Percentiles rank a stretch among this genome's conserved stretches.
These are phyloP conservation scores for Singerocomus rubriflavus DNA, from an alignment of 1,284 basidiomycete genomes.

Conservation along the genomic window DNA sequence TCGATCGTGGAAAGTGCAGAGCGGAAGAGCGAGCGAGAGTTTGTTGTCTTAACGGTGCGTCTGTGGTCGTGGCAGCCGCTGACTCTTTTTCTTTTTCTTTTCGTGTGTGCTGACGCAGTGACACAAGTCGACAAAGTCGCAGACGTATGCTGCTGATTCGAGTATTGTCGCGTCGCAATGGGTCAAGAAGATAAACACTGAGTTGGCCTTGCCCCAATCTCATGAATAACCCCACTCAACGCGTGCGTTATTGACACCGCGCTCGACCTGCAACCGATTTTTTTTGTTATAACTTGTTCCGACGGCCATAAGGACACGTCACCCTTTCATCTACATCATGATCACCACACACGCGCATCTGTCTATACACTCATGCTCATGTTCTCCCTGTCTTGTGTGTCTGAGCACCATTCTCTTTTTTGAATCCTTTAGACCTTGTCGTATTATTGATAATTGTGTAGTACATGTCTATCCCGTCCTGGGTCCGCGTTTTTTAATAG, in stretches of 20 bases:
- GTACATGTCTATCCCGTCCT: neutral
- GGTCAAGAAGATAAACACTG: constrained; percentile 47
- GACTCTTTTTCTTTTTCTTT: no score
- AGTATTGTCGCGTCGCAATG: constrained; percentile 41
- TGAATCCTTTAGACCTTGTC: neutral
- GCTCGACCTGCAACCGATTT: neutral
- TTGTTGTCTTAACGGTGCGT: constrained; percentile 60
- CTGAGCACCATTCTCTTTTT: neutral
- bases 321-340: neutral
- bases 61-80: no score
- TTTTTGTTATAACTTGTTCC: no score
- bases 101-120: neutral
- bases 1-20: constrained; percentile 47
- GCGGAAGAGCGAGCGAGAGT: constrained; percentile 55
- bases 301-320: neutral
- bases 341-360: neutral
- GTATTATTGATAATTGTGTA: constrained; percentile 1
- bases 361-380: constrained; percentile 2
- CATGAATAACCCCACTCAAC: neutral
- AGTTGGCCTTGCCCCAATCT: constrained; percentile 7
- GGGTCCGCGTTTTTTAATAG: neutral
- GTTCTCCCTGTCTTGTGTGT: neutral
- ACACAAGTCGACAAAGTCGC: constrained; percentile 49
- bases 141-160: constrained; percentile 48
- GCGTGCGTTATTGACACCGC: neutral